Conservation (phyloP, 1,139 yeast species). For the Hansenula sp. region DNA sequence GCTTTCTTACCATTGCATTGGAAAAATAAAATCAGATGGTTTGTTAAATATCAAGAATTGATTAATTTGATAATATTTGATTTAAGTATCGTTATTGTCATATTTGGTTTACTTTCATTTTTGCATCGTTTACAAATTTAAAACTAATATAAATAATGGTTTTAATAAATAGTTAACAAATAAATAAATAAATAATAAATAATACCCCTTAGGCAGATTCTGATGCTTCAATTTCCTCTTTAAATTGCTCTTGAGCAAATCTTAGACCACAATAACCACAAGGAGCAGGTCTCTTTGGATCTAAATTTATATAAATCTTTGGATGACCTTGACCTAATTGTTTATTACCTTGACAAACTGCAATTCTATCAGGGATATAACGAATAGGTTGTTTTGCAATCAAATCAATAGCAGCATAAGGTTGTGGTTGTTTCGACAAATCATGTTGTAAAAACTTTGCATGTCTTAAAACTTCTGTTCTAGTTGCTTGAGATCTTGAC, state of each 20-base stretch:
- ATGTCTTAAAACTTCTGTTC: conserved; percentile 54
- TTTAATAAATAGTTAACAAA: conserved; percentile 1
- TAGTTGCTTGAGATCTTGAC: conserved; percentile 65
- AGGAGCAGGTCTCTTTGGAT: conserved; percentile 49
- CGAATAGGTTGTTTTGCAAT: conserved; percentile 71
- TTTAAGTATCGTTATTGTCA: conserved; percentile 33
- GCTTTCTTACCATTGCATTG: conserved; percentile 21
- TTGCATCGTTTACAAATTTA: conserved; percentile 7
- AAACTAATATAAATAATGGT: neutral
- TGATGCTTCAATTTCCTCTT: conserved; percentile 10
- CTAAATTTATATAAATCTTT: conserved; percentile 75
- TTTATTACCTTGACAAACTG: conserved; percentile 83
- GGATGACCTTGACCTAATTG: conserved; percentile 84
- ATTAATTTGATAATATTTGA: conserved; percentile 34
- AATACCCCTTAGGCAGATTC: neutral
- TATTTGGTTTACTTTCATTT: conserved; percentile 30
- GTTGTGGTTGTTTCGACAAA: conserved; percentile 65
- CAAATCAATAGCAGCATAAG: conserved; percentile 81
- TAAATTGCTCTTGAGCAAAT: conserved; percentile 28
- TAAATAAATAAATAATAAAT: conserved; percentile 4
- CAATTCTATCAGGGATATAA: conserved; percentile 54
- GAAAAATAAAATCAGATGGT: conserved; percentile 19
- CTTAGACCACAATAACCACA: conserved; percentile 81
- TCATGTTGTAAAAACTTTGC: conserved; percentile 75
- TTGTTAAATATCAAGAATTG: conserved; percentile 34